Conservation (phyloP, 257 asterid species). For the Solanum medicagineum region DNA sequence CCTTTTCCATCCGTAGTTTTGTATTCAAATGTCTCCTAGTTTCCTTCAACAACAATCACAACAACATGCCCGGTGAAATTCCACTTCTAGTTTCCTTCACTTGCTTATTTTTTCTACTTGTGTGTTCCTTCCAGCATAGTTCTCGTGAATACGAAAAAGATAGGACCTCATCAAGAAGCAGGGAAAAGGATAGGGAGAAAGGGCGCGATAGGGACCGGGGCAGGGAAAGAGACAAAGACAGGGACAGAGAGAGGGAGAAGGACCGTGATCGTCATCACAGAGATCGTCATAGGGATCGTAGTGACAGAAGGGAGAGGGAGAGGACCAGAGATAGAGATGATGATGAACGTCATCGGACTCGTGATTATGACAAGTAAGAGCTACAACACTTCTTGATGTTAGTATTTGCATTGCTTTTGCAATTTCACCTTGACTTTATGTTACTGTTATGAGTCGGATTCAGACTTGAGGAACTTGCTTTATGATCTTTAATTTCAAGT, state of each 20-base stretch:
- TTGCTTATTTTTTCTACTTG: background rate
- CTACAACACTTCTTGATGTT: background rate
- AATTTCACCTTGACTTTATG: background rate
- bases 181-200: constrained; percentile 22
- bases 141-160: constrained; percentile 38
- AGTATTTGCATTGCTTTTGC: background rate
- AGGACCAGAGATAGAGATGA: constrained; percentile 64
- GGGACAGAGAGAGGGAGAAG: constrained; percentile 44
- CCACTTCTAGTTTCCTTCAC: background rate
- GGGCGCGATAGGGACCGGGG: constrained; percentile 25
- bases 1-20: background rate
- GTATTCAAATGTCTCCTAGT: background rate
- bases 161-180: constrained; percentile 35
- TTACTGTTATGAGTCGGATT: background rate
- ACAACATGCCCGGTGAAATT: no score
- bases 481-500: background rate
- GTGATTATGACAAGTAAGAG: constrained; percentile 64
- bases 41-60: background rate
- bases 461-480: background rate
- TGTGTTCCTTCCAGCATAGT: constrained; percentile 29
- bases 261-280: constrained; percentile 59
- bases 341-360: constrained; percentile 45
- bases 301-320: constrained; percentile 61
- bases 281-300: constrained; percentile 58
- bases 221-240: constrained; percentile 12